These are phyloP conservation scores for Apocynum venetum DNA, from an alignment of 257 asterid genomes.

Conservation along the genomic window DNA sequence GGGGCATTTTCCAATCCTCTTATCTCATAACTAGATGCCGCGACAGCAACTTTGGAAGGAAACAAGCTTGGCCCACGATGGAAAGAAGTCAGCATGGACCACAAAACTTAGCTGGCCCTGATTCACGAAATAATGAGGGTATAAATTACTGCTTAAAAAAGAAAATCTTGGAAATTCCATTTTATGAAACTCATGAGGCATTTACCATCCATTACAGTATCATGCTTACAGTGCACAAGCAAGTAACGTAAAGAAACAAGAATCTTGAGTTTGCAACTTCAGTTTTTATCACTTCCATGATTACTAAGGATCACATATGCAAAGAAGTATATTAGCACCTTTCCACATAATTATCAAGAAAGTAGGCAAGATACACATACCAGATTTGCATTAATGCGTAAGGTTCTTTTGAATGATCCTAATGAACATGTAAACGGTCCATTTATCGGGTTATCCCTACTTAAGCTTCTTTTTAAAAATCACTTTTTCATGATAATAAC, in stretches of 20 bases:
- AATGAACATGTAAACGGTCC: neutral
- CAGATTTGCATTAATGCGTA: neutral
- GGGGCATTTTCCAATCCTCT: neutral
- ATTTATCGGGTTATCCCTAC: neutral
- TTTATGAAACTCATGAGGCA: neutral
- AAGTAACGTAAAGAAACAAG: neutral
- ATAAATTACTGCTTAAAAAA: neutral
- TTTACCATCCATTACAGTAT: neutral
- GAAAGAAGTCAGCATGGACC: neutral
- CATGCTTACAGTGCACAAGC: neutral
- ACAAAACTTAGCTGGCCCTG: constrained; percentile 2
- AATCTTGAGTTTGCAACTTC: neutral
- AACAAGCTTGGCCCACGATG: neutral
- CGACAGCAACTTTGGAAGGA: neutral
- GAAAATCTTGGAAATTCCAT: neutral
- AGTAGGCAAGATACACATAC: neutral
- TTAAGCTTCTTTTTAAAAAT: neutral
- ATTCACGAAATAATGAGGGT: neutral
- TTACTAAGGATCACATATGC: neutral
- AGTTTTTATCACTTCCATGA: neutral
- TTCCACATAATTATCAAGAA: too few relatives aligned
- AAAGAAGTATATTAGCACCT: too few relatives aligned
- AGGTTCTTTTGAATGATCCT: neutral
- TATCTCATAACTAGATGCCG: neutral
- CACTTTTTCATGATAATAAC: neutral